These are phyloP conservation scores for Pseudocercospora eumusae DNA, from an alignment of 2,329 filamentous ascomycete species.

Conservation along the genomic window DNA sequence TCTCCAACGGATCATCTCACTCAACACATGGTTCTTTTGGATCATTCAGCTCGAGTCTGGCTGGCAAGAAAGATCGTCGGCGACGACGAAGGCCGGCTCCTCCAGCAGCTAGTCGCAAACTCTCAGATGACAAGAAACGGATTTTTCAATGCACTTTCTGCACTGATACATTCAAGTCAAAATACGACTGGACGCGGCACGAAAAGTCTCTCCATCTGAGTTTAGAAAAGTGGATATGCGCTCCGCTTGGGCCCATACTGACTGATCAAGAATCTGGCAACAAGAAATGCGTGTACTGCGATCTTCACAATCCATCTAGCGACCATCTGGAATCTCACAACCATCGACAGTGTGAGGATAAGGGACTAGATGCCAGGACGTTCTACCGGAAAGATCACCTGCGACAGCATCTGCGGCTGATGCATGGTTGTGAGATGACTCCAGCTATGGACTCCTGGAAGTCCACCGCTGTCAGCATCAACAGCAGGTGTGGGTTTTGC, in stretches of 20 bases:
- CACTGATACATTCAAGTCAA: slow-evolving; percentile 57
- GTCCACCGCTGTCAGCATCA: slow-evolving; percentile 56
- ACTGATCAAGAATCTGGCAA: slow-evolving; percentile 58
- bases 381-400: slow-evolving; percentile 66
- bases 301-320: slow-evolving; percentile 53
- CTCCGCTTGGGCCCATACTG: slow-evolving; percentile 60
- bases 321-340: slow-evolving; percentile 63
- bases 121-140: slow-evolving; percentile 44
- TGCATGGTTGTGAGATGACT: slow-evolving; percentile 64
- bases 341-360: slow-evolving; percentile 65
- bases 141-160: slow-evolving; percentile 62
- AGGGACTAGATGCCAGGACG: slow-evolving; percentile 62
- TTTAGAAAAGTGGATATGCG: slow-evolving; percentile 67
- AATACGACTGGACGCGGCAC: slow-evolving; percentile 65
- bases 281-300: slow-evolving; percentile 62
- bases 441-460: slow-evolving; percentile 66
- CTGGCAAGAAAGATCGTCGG: slow-evolving; percentile 60
- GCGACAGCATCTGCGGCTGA: slow-evolving; percentile 61
- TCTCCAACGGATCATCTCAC: slow-evolving; percentile 58
- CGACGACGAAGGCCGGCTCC: slow-evolving; percentile 44
- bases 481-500: slow-evolving; percentile 59
- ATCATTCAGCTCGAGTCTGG: slow-evolving; percentile 49
- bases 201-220: slow-evolving; percentile 65
- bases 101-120: slow-evolving; percentile 27
- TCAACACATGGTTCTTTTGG: slow-evolving; percentile 58